A percentile compares a stretch with the other conserved stretches of the same genome.
Conservation (phyloP, 139 green algal species). For the Micractinium conductrix region DNA sequence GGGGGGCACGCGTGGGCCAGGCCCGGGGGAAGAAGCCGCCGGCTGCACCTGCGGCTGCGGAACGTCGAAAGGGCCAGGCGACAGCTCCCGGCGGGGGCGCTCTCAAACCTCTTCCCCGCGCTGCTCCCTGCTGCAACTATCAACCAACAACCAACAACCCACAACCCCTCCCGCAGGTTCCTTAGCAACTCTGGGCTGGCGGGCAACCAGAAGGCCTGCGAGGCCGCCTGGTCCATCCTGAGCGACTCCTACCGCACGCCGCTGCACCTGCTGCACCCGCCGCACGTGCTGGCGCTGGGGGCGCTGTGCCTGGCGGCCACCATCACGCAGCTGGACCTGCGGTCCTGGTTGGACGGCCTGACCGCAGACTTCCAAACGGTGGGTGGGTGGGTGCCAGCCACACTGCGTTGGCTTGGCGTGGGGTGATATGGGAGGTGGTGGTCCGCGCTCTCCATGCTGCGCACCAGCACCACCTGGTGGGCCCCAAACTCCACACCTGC, state of each 20-base stretch:
- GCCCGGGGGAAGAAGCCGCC: too few relatives aligned
- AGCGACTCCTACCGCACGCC: constrained; percentile 75
- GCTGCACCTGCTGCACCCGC: constrained; percentile 65
- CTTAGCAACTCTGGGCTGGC: not conserved
- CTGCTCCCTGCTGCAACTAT: too few relatives aligned
- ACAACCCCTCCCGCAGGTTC: not conserved
- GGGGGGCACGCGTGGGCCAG: too few relatives aligned
- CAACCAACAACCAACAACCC: too few relatives aligned
- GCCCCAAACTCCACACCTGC: constrained; percentile 78
- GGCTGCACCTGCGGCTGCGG: too few relatives aligned
- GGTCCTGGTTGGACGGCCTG: constrained; percentile 49
- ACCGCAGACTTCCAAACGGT: constrained; percentile 42
- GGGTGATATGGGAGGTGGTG: too few relatives aligned
- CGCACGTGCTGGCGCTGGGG: constrained; percentile 72
- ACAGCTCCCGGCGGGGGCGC: too few relatives aligned
- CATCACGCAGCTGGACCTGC: constrained; percentile 45
- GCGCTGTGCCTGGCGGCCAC: constrained; percentile 63
- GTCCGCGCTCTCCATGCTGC: constrained; percentile 44
- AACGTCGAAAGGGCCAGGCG: too few relatives aligned
- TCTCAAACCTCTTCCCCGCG: too few relatives aligned
- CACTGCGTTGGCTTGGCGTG: too few relatives aligned
- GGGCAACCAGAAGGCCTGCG: constrained; percentile 4
- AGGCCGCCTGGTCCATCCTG: constrained; percentile 49
- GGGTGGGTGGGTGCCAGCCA: too few relatives aligned
- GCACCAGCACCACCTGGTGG: constrained; percentile 81